These are phyloP conservation scores for Saccharomyces hybrid DNA, from an alignment of 1,139 yeast genomes.

Conservation along the genomic window DNA sequence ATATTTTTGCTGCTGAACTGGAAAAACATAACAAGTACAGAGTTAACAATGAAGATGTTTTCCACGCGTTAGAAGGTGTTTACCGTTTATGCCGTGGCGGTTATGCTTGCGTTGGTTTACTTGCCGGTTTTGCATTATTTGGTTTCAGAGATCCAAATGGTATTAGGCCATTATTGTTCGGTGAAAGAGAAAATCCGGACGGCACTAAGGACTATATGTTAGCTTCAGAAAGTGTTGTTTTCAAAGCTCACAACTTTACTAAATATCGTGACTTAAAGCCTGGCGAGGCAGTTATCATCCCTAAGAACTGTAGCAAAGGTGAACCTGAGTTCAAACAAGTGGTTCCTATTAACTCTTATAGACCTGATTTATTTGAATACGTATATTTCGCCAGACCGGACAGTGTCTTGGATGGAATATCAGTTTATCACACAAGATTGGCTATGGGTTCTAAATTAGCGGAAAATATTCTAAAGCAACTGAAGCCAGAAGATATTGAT, in stretches of 20 bases:
- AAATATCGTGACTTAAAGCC: slow-evolving; percentile 78
- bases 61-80: slow-evolving; percentile 77
- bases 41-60: slow-evolving; percentile 84
- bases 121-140: slow-evolving; percentile 91
- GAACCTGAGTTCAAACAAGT: slow-evolving; percentile 82
- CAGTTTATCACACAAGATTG: slow-evolving; percentile 86
- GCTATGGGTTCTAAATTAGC: slow-evolving; percentile 94
- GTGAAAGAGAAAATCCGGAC: slow-evolving; percentile 62
- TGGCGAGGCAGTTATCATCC: slow-evolving; percentile 93
- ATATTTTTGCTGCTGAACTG: slow-evolving; percentile 84
- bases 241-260: slow-evolving; percentile 85
- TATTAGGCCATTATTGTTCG: slow-evolving; percentile 81
- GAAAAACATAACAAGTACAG: slow-evolving; percentile 89
- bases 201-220: slow-evolving; percentile 89
- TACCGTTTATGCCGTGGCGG: slow-evolving; percentile 83
- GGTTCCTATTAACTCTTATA: slow-evolving; percentile 66
- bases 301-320: slow-evolving; percentile 48
- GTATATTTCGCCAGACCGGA: slow-evolving; percentile 98
- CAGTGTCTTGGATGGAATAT: slow-evolving; percentile 88
- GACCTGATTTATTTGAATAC: slow-evolving; percentile 95
- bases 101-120: slow-evolving; percentile 88
- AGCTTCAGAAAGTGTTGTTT: slow-evolving; percentile 91
- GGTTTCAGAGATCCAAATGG: slow-evolving; percentile 98
- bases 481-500: slow-evolving; percentile 58
- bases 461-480: slow-evolving; percentile 48